These are phyloP conservation scores for Solanum appendiculatum DNA, from an alignment of 257 asterid genomes.

Conservation along the genomic window DNA sequence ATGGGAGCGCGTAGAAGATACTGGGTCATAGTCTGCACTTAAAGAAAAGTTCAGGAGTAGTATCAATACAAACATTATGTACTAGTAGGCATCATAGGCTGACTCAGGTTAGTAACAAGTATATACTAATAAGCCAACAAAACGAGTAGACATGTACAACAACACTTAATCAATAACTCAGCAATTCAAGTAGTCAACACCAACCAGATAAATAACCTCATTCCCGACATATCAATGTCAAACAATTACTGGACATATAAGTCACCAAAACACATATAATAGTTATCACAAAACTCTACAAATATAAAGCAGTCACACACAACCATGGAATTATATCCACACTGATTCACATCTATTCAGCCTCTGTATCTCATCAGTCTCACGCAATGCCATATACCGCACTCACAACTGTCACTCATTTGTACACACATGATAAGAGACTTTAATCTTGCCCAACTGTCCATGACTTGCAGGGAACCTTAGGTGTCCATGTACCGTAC, in stretches of 20 bases:
- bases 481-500: not conserved
- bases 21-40: not conserved
- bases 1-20: not conserved
- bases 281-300: not conserved
- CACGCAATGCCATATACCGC: not conserved
- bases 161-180: not conserved
- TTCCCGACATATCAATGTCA: not conserved
- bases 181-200: not conserved
- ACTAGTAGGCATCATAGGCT: not conserved
- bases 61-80: not conserved
- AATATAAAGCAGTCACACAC: not conserved
- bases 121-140: not conserved
- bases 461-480: not conserved
- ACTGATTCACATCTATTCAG: not conserved
- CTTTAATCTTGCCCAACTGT: not conserved
- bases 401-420: not conserved
- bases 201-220: not conserved
- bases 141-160: not conserved
- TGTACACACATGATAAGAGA: not conserved
- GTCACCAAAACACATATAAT: not conserved
- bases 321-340: not conserved
- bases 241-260: not conserved
- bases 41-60: not conserved
- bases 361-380: not conserved
- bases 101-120: not conserved